Evolutionary conservation across 352 stramenopile genomes (phyloP), one percentile per base, ranked within the genome.

Genomic region (Hyaloperonospora arabidopsidis): DNA sequence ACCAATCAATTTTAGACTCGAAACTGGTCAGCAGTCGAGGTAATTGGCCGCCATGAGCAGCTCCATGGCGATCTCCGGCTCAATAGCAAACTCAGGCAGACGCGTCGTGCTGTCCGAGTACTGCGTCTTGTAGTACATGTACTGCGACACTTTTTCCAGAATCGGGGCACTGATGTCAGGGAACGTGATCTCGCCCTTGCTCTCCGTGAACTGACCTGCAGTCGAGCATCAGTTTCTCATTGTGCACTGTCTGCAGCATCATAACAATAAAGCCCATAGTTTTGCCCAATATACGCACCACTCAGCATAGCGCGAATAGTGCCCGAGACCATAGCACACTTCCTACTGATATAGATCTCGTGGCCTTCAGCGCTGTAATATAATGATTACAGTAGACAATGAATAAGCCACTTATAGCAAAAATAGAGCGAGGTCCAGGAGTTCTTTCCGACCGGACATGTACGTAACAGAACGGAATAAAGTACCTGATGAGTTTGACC

Each of bases 51-150:
- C 94, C 91, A 98, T 98, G 54, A 99, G 78, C 49, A 98, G 73
- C 68, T 98, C 94, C 63, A 98, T 87, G 51, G 93, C 94, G 63
- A 98, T 87, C 82, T 99, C 96, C 5, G 96, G 96, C 68, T 99
- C 95, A 65, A 99, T 99, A 14, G 69, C 48, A 74, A 99, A 99
- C 62, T 99, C 95, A 0, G 97, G 97, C 57, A 99, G 95, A 1
- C 92, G 78, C 25, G 85, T 79, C 47, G 80, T 93, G 60, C 84
- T 96, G 67, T 98, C 97, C 18, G 85, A 93, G 72, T 97, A 98
- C 69, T 87, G 74, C 43, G 85, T 86, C 81, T 98, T 99, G 80
- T 99, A 99, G 79, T 99, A 97, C 59, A 99, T 87, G 82, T 99
- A 99, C 72, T 98, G 90, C 41, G 95, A 95, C 29, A 97, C 90